Evolutionary conservation across 1,284 basidiomycete genomes (phyloP), one percentile per base, ranked within the genome.

Genomic region (Microbotryum silenes-acaulis): DNA sequence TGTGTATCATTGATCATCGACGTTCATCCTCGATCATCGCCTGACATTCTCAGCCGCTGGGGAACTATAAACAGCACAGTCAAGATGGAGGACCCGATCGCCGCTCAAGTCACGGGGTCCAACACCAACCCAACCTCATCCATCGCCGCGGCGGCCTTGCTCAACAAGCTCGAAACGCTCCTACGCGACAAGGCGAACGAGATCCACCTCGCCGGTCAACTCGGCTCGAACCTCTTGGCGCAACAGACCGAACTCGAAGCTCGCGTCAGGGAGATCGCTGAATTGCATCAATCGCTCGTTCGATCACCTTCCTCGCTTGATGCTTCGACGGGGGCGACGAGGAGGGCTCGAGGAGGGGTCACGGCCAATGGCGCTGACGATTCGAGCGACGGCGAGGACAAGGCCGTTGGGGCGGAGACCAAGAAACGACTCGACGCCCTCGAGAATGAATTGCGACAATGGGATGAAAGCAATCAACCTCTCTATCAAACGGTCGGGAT

Each of bases 211-310:
- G 89, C 90, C 8, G 91, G 88, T 49, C 86, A 85, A 60, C 85
- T 96, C 74, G 91, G 92, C 56, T 89, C 93, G 77, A 86, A 88
- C 75, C 84, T 97, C 69, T 84, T 94, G 64, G 83, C 84, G 29
- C 92, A 96, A 79, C 90, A 90, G 76, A 85, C 88, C 77, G 89
- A 94, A 74, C 83, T 96, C 65, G 89, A 93, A 76, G 84, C 87
- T 70, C 82, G 89, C 52, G 89, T 96, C 64, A 80, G 82, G 54
- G 86, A 86, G 68, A 80, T 96, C 59, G 85, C 89, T n/a, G 64
- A 71, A 29, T 62, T 66, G 16, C 58, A 59, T 10, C 56, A 62
- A 10, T 57, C 61, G 9, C 65, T 60, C 33, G 63, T 57, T 12
- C 50, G 42, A 51, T 57, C 61, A 44, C 42, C 56, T 23, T 42